Conservation (phyloP, 768 basidiomycete species). For the Tulasnella sp. region DNA sequence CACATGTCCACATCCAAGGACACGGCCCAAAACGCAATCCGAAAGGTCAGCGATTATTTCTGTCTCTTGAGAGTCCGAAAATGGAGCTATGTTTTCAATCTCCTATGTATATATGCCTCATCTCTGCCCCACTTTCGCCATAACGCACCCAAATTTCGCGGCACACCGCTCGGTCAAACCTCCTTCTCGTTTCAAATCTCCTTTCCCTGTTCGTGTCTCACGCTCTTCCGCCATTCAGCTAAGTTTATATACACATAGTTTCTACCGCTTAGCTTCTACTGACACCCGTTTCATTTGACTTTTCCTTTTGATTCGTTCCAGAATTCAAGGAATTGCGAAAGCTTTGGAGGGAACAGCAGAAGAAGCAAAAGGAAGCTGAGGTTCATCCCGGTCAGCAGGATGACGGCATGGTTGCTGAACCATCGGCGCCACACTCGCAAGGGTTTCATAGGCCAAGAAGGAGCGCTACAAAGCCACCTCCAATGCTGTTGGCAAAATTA, state of each 20-base stretch:
- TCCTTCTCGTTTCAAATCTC: neutral
- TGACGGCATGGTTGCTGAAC: neutral
- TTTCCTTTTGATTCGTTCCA: constrained; percentile 29
- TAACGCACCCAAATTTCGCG: neutral
- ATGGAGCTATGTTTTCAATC: neutral
- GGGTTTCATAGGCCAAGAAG: neutral
- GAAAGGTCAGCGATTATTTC: constrained; percentile 47
- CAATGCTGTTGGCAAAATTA: too few relatives aligned
- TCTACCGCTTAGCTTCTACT: constrained; percentile 14
- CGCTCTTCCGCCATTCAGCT: neutral
- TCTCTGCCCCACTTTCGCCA: too few relatives aligned
- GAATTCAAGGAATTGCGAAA: constrained; percentile 98
- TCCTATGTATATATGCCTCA: too few relatives aligned
- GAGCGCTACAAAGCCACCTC: constrained; percentile 6
- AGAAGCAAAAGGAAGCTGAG: constrained; percentile 35
- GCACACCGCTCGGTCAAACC: too few relatives aligned
- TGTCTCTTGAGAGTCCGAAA: too few relatives aligned
- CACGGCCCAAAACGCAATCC: constrained; percentile 87
- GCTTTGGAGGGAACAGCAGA: constrained; percentile 90
- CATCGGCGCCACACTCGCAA: too few relatives aligned
- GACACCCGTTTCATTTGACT: constrained; percentile 15
- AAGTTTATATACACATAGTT: constrained; percentile 5
- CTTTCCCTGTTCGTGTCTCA: neutral
- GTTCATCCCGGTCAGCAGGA: neutral
- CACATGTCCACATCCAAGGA: constrained; percentile 97